Evolutionary conservation across 2,329 filamentous ascomycete genomes (phyloP), one percentile per base, ranked within the genome.

Genomic region (Apiospora marii): DNA sequence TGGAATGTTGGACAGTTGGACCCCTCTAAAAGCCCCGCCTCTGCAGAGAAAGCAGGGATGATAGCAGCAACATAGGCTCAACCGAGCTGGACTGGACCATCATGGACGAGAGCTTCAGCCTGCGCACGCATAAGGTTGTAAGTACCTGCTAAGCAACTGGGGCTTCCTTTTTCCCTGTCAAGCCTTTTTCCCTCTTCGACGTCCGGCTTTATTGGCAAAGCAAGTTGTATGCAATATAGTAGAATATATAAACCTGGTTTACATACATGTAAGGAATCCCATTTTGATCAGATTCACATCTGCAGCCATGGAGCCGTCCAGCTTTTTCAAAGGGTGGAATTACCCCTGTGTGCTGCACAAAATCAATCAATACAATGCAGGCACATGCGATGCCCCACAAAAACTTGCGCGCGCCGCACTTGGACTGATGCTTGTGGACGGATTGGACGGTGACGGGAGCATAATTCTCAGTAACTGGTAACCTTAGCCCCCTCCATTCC

Each of bases 391-490:
- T 37, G 53, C 19, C 67, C 67, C 67, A 68, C 67, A 46, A 46
- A 44, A 4, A 44, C 2, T 6, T 22, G 3, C 19, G 37, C 10
- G 49, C 49, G 37, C 37, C 7, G 37, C 37, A 41, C n/a, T n/a
- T 37, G 19, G 34, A 22, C 10, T 64, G 19, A 64, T 64, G 58
- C 22, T n/a, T 51, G 12, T 51, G n/a, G 58, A n/a, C 34, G 34
- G 58, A 64, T 64, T 64, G 58, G 58, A 64, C 58, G 58, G 58
- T n/a, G 58, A 64, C 34, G 34, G 58, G 58, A 41, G 58, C 58
- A 64, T 64, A 64, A 64, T 41, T 41, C 34, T 41, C 34, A 64
- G 22, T n/a, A n/a, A n/a, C n/a, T n/a, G n/a, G n/a, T n/a, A 64
- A n/a, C 58, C 27, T 64, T 64, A 41, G 34, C 58, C 58, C 58